phyloP scores from a whole-genome alignment of 768 basidiomycete genomes.

The Sporobolomyces pararoseus region DNA sequence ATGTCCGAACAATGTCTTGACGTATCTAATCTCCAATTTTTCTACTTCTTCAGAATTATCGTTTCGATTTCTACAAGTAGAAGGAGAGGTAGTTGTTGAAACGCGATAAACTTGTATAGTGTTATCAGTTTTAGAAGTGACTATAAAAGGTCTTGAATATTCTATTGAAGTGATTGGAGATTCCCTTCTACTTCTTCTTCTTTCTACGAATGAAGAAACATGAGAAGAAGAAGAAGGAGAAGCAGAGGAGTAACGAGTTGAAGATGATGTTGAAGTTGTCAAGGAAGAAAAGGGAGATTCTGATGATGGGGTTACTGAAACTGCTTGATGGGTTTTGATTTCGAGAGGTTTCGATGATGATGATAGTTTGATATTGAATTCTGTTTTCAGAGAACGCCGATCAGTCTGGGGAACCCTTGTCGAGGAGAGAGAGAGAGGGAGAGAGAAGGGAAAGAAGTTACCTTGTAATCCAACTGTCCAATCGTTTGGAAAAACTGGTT shows the following conservation, averaged over 20 bases:
- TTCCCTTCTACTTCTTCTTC: too few species aligned
- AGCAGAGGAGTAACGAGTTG: neutral
- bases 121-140: conserved; percentile 26
- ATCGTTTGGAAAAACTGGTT: conserved; percentile 26
- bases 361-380: conserved; percentile 17
- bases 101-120: conserved; percentile 32
- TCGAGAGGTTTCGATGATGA: neutral
- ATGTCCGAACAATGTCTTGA: conserved; percentile 36
- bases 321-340: neutral
- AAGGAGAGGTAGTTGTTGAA: neutral
- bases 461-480: conserved; percentile 38
- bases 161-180: conserved; percentile 23
- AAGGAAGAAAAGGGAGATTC: too few species aligned
- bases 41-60: too few species aligned
- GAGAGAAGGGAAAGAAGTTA: conserved; percentile 1
- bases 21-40: conserved; percentile 7
- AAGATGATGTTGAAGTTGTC: neutral
- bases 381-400: neutral
- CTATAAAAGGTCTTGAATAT: conserved; percentile 21
- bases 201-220: too few species aligned
- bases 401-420: too few species aligned
- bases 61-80: too few species aligned
- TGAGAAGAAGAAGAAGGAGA: neutral
- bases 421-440: neutral
- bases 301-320: neutral